Evolutionary conservation across 2,329 filamentous ascomycete species (phyloP), one percentile per base, ranked within the genome.

Genomic region (Dendryphion nanum): DNA sequence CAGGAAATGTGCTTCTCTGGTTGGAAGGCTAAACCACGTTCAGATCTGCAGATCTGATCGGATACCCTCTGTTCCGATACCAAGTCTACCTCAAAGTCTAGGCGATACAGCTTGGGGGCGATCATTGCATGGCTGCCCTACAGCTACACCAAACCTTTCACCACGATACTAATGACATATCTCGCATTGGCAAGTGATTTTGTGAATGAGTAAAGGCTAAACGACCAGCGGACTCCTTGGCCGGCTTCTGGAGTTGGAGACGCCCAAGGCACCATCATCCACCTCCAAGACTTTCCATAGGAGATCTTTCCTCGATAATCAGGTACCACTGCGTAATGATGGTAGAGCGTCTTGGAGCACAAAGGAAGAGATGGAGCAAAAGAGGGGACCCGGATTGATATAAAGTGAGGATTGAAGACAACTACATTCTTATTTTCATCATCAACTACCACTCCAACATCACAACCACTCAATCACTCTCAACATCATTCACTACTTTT

Each of bases 51-150:
- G n/a, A 17, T 7, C 13, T 6, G 16, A 18, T 47, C 53, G 55
- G 53, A 52, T 45, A 37, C 26, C 28, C 19, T 16, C 31, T 34
- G 32, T 46, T 46, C 55, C 55, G 54, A n/a, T n/a, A n/a, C n/a
- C n/a, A n/a, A n/a, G n/a, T n/a, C n/a, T 37, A 48, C 45, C 38
- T 51, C 47, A 42, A 33, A 19, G 38, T 46, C 54, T 59, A 45
- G 55, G 54, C 54, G 53, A 57, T 59, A 53, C 14, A 16, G 46
- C 51, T 54, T 55, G 48, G 48, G 40, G 41, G 37, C 39, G 47
- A 49, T 52, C 45, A 41, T 40, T 17, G 30, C 31, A 41, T 40
- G 29, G 24, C 13, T 39, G 37, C 17, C 35, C 40, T 44, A 37
- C 30, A 44, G 15, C 21, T 29, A 33, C 23, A 35, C 30, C 12